Evolutionary conservation across 1,284 basidiomycete genomes (phyloP), one percentile per base, ranked within the genome.

Genomic region (Ceraceosorus bombacis): DNA sequence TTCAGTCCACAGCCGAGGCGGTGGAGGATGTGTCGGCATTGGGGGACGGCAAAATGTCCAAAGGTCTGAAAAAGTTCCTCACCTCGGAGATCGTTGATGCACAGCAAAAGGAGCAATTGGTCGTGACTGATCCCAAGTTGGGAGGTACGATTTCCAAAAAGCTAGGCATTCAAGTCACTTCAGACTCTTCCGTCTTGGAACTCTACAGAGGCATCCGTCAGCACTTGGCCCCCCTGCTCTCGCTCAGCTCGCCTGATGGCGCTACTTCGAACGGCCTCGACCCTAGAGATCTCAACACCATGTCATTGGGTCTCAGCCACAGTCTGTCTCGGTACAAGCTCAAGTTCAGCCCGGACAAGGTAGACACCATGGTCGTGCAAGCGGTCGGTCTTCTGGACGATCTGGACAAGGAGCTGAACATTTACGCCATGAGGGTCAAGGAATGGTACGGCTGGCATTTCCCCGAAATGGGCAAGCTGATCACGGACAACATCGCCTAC

Each of bases 401-500:
- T 78, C 83, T 98, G 46, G 94, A 98, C 86, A 98, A 98, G 81
- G 94, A 98, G 81, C 90, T 97, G 79, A 98, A 98, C 82, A 96
- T 97, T 62, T 98, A 97, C 78, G 86, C 92, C 17, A 98, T 98
- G 94, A 85, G 94, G 76, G 90, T 95, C 59, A 97, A 97, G 89
- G 94, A 97, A 84, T 98, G 94, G 94, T 98, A 97, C 77, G 94
- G 94, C 36, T 98, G 94, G 94, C 94, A 98, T 82, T 97, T 97
- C 84, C 94, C 94, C 8, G 94, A 98, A 80, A 90, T 98, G 88
- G 89, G 88, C 71, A 97, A 97, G 82, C 96, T 98, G 78, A 88
- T 97, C 70, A 85, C 87, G 67, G 94, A 98, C 82, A 98, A 95
- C 80, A 82, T 94, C 59, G 92, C 93, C 36, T 98, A 97, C 79